Base-by-base conservation (phyloP, 2,329 filamentous ascomycete genomes). In the Epicoccum nigrum region DNA sequence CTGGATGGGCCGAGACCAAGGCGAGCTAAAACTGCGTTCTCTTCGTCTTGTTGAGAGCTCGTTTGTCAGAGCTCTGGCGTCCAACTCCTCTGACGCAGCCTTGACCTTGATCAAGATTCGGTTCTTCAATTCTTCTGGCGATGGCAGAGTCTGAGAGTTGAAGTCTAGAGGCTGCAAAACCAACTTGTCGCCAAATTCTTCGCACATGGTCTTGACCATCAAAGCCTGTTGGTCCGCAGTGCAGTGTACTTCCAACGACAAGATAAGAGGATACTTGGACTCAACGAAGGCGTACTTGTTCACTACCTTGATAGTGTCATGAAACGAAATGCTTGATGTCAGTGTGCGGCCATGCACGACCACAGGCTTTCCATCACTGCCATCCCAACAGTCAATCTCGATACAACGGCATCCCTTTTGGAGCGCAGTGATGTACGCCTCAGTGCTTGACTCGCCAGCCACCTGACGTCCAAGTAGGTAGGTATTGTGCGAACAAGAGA, bases 311-410 rank as follows among this genome's bases (percentile, higher is more conserved):
- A 99, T 91, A 57, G 93, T 93, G 72, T 97, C 93, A 37, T 86
- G 83, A 75, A 99, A 99, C 30, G 89, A 85, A 47, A 97, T 92
- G 51, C 89, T 87, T 11, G 86, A 93, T 0, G 94, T 97, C 74
- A 95, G 81, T 0, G 92, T 96, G 51, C 87, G 86, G 19, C 94
- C 94, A 65, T 99, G 94, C 55, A 90, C 92, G 25, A 99, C 94
- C 45, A 92, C 85, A 1, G 94, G 94, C 64, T 90, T 85, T 31
- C 90, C 91, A 68, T 96, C 88, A 44, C 84, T 83, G 13, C 94
- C 94, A 73, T 99, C 92, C 94, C 94, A 99, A 74, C 93, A 97
- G 74, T 99, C 94, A 44, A 99, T 91, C 75, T 99, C 94, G 37
- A 99, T 87, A 72, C 94, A 97, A 41, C 94, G 89, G 71, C 94